These are phyloP conservation scores for Podaxis mareebaensis DNA, from an alignment of 768 basidiomycete genomes.

Conservation along the genomic window DNA sequence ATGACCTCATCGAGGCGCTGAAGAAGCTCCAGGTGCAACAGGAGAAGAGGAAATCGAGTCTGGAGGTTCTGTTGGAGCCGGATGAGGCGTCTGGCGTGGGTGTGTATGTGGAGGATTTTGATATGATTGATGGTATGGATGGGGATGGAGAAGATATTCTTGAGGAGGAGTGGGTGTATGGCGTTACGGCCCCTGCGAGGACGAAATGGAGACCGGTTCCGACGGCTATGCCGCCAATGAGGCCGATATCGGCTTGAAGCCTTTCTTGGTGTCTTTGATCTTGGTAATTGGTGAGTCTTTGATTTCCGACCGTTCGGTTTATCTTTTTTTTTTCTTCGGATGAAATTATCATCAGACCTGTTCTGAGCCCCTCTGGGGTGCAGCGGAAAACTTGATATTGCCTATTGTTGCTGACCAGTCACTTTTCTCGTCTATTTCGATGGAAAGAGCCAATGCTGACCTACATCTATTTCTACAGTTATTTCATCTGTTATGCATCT, in stretches of 20 bases:
- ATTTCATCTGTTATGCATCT: neutral
- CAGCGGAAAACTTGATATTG: slow-evolving; percentile 60
- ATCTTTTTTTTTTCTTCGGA: slow-evolving; percentile 29
- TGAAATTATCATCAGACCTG: slow-evolving; percentile 65
- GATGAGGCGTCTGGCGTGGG: slow-evolving; percentile 72
- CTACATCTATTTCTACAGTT: neutral
- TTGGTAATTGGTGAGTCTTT: slow-evolving; percentile 37
- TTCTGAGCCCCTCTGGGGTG: slow-evolving; percentile 47
- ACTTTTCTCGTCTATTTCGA: slow-evolving; percentile 10
- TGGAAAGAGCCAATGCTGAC: neutral
- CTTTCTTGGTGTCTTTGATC: slow-evolving; percentile 22
- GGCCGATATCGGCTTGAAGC: slow-evolving; percentile 41
- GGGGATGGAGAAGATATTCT: slow-evolving; percentile 32
- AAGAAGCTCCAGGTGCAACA: slow-evolving; percentile 62
- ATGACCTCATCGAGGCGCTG: slow-evolving; percentile 83
- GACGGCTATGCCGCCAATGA: slow-evolving; percentile 63
- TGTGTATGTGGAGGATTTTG: slow-evolving; percentile 78
- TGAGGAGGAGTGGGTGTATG: slow-evolving; percentile 67
- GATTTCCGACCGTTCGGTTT: slow-evolving; percentile 1
- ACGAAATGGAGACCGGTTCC: slow-evolving; percentile 51
- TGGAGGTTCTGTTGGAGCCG: slow-evolving; percentile 67
- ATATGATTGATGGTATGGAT: slow-evolving; percentile 33
- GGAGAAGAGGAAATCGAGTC: slow-evolving; percentile 30
- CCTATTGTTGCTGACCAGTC: slow-evolving; percentile 43
- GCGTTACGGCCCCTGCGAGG: slow-evolving; percentile 51